Base-by-base conservation (phyloP, 1,139 yeast genomes). In the Kluyveromyces marxianus region DNA sequence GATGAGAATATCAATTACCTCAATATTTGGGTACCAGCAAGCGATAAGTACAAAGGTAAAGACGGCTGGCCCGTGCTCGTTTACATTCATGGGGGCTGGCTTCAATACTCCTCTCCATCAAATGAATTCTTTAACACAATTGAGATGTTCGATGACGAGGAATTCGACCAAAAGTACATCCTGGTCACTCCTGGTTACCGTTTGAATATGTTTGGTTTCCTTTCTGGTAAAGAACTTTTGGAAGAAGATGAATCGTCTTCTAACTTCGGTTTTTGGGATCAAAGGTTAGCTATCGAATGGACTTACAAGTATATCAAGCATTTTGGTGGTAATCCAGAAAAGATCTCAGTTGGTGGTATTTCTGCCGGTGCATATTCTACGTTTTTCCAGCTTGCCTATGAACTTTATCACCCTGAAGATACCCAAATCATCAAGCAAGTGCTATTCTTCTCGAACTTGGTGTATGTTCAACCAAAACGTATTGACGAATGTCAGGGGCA, bases 221-320 rank as follows among this genome's bases (percentile, higher is more conserved):
- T 70, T 24, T 54, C 69, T 7, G 48, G 54, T 48, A 36, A 54
- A 45, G 46, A 56, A 54, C 45, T 49, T 26, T 28, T 47, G 37
- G 50, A 49, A n/a, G 51, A 47, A 40, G 51, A 49, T 31, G 34
- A 25, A 25, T 34, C 25, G 8, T 44, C 39, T 47, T 55, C 69
- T 5, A 71, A 71, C 48, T 65, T 69, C 44, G 75, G 74, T 4
- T 62, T 70, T 48, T 70, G 73, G 71, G 77, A 74, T 42, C 65
- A 63, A 45, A 58, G 69, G 44, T 48, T 66, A 35, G 69, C 71
- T 2, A 50, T 70, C 14, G 69, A 68, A 46, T 73, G 76, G 66
- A 66, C 68, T 21, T 66, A 54, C 41, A 54, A 63, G 40, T 49
- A 66, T 51, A 66, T 67, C 45, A 39, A 46, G 25, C 44, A 62